phyloP scores from a whole-genome alignment of 176 grass and related monocot species.

The Lolium multiflorum region DNA sequence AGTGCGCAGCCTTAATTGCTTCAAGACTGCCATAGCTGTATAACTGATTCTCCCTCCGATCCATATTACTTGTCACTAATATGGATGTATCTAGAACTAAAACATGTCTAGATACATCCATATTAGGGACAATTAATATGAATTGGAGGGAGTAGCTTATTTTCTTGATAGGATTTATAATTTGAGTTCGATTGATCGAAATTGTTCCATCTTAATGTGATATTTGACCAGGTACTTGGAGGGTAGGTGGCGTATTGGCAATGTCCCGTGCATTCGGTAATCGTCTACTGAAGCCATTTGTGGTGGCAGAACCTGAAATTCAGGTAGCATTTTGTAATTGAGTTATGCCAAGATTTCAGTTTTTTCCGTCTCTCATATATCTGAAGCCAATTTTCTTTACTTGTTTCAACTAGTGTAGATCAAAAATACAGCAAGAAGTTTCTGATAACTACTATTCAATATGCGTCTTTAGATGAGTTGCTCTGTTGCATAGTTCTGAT shows the following conservation, averaged over 20 bases:
- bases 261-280: conserved; percentile 98
- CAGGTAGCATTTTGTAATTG: conserved; percentile 60
- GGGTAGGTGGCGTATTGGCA: conserved; percentile 83
- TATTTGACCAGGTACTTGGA: conserved; percentile 82
- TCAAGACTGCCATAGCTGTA: neutral
- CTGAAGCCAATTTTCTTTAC: neutral
- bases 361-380: neutral
- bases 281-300: conserved; percentile 79
- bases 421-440: neutral
- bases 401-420: conserved; percentile 11
- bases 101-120: too few species aligned
- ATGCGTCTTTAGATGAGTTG: neutral
- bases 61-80: too few species aligned
- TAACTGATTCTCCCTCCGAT: neutral
- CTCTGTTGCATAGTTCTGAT: neutral
- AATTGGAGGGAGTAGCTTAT: neutral
- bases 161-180: conserved; percentile 32
- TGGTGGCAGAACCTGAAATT: conserved; percentile 92
- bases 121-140: too few species aligned
- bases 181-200: conserved; percentile 16
- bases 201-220: conserved; percentile 35
- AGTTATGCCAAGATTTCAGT: conserved; percentile 17
- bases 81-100: too few species aligned
- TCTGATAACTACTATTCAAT: neutral
- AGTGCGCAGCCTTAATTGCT: neutral